phyloP scores from a whole-genome alignment of 2,329 filamentous ascomycete genomes.

The Lecanicillium sp. region DNA sequence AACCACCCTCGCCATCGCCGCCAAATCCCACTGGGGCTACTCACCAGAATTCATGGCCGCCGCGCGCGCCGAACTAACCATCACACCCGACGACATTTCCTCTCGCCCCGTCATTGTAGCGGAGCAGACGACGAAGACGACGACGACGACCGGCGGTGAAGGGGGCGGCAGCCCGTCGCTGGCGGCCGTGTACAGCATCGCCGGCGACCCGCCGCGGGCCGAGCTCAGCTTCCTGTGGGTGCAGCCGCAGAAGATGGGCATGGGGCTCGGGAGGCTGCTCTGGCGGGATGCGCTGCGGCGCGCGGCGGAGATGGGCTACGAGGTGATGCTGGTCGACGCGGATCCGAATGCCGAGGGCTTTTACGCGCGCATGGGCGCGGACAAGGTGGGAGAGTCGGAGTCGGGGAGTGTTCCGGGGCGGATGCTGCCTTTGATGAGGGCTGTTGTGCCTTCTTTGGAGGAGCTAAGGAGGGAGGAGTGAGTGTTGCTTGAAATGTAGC shows the following conservation, averaged over 20 bases:
- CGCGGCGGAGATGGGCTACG: not conserved
- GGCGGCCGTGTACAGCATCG: slow-evolving; percentile 1
- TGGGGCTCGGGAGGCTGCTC: slow-evolving; percentile 1
- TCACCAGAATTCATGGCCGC: not conserved
- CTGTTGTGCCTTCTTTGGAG: no score
- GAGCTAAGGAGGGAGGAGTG: no score
- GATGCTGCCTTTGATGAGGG: not conserved
- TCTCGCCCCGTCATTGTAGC: slow-evolving; percentile 1
- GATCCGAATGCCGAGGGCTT: slow-evolving; percentile 5
- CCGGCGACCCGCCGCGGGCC: not conserved
- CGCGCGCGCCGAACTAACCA: slow-evolving; percentile 2
- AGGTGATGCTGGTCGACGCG: not conserved
- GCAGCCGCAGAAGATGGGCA: not conserved
- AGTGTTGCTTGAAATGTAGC: no score
- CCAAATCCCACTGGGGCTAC: slow-evolving; percentile 5
- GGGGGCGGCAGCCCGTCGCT: not conserved
- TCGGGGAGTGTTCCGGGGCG: not conserved
- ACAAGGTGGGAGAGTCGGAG: not conserved
- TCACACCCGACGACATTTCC: not conserved
- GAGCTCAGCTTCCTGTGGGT: slow-evolving; percentile 5
- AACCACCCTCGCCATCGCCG: slow-evolving; percentile 5
- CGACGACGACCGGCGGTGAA: no score
- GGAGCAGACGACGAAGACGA: not conserved
- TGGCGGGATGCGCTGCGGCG: slow-evolving; percentile 1
- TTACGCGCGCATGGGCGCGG: slow-evolving; percentile 1